Base-by-base conservation (phyloP, 176 grass and related monocot genomes). In the Rhipidocladum racemiflorum region DNA sequence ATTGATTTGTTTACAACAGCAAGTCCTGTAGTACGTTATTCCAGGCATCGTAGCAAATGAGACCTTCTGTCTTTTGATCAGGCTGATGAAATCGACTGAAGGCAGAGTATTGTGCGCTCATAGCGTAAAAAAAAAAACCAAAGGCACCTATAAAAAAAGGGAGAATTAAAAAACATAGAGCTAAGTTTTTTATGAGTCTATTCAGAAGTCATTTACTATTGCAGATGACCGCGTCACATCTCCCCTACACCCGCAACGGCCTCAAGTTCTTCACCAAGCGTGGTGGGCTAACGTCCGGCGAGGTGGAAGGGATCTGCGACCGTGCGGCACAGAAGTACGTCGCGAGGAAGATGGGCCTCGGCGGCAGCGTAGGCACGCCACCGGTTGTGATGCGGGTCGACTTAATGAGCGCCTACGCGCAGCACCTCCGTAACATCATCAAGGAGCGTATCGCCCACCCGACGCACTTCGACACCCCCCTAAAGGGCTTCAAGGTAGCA, bases 151-250 rank as follows among this genome's bases (percentile, higher is more conserved):
- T 48, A 13, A 15, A 48, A 48, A 46, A 46, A 14, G 0, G 12
- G 15, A 48, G 45, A 48, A 48, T 48, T 13, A 48, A 15, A 13
- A 48, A 4, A 48, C 4, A 48, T 5, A 48, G 16, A 51, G 49
- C 50, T 8, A 20, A 53, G 18, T 53, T 20, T 53, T 53, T 20
- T 53, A 53, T 7, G 50, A 53, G 1, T 53, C 17, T 20, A 53
- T 53, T 53, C 14, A 53, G 17, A 48, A 16, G 46, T 48, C 46
- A 20, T 34, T 34, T 23, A 63, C 9, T 25, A 7, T 25, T 73
- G 61, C 61, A 97, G 94, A 91, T 94, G 94, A 97, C 94, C 2
- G 91, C 94, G 76, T 97, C 94, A 9, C 94, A 97, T 72, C 83
- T 97, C 1, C 91, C 94, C 5, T 97, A 97, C 87, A 97, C 94